These are phyloP conservation scores for Pisolithus orientalis DNA, from an alignment of 768 basidiomycete genomes.

Conservation along the genomic window DNA sequence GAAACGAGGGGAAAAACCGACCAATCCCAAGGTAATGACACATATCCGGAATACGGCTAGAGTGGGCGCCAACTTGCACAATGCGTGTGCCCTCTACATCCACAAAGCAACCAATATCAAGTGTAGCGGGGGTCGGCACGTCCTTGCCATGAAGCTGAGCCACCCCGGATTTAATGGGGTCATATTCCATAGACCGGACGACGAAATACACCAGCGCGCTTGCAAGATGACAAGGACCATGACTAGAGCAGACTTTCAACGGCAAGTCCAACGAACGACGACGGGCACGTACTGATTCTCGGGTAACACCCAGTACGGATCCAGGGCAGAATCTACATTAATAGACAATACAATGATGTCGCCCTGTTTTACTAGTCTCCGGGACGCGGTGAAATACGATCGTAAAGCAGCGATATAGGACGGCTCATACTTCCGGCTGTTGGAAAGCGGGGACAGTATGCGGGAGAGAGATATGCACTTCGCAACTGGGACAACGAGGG, in stretches of 20 bases:
- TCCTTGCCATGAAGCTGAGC: constrained; percentile 40
- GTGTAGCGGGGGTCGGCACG: constrained; percentile 40
- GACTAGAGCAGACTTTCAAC: not conserved
- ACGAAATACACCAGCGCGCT: constrained; percentile 67
- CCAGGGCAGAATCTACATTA: constrained; percentile 40
- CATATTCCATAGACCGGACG: constrained; percentile 71
- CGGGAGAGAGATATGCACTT: constrained; percentile 67
- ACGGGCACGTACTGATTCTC: constrained; percentile 3
- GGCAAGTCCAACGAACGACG: not conserved
- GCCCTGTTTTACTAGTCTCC: constrained; percentile 60
- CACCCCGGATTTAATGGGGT: constrained; percentile 32
- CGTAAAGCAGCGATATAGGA: constrained; percentile 58
- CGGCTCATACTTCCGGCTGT: constrained; percentile 56
- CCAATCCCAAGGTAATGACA: constrained; percentile 45
- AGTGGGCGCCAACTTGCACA: constrained; percentile 73
- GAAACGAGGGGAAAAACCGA: constrained; percentile 24
- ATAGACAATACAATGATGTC: constrained; percentile 68
- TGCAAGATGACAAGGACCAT: constrained; percentile 1
- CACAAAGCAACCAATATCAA: constrained; percentile 82
- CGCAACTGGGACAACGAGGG: constrained; percentile 63
- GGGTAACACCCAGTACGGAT: constrained; percentile 9
- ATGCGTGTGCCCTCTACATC: constrained; percentile 70
- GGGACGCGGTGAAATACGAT: constrained; percentile 48
- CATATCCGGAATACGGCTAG: constrained; percentile 51
- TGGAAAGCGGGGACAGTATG: constrained; percentile 70